Evolutionary conservation across 768 basidiomycete genomes (phyloP), one percentile per base, ranked within the genome.

Genomic region (Asterophora parasitica): DNA sequence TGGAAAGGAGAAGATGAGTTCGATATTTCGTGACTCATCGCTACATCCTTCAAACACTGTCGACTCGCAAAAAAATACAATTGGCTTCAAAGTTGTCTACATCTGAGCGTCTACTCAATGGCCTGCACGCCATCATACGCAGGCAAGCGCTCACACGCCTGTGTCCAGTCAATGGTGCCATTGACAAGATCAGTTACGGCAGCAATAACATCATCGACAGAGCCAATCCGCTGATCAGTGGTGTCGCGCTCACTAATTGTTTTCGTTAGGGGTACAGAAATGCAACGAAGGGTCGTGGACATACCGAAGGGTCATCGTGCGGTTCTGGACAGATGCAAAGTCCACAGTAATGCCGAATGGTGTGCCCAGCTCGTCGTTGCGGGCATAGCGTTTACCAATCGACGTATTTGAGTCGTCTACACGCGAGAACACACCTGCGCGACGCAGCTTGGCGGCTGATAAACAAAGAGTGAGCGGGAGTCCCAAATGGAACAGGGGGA

Each of bases 281-380:
- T 31, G 9, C 8, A 31, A 31, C 30, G 4, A 31, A 12, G 30
- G 9, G 30, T 8, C 12, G 30, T 4, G 4, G 12, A 72, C 87
- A 64, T 62, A 91, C 91, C 92, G 82, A 50, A 95, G 79, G 8
- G 95, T 99, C 77, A 96, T 87, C 31, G 95, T 98, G 50, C 85
- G 73, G 61, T 97, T 95, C 69, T 88, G 81, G 43, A 94, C 72
- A 50, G 95, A 76, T 43, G 94, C 96, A 70, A 98, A 97, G 67
- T 97, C 95, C 47, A 98, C 76, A 1, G 96, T 99, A 49, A 95
- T 77, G 42, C 95, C 96, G 66, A 87, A 99, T 1, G 96, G 96
- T 26, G 96, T 98, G 54, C 96, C 96, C 37, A 99, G 79, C 70
- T 98, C 96, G 68, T 99, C 96, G 68, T 98, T 99, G 49, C 96